A percentile compares a stretch with the other conserved stretches of the same genome.
These are phyloP conservation scores for Blastobotrys apis DNA, from an alignment of 1,139 yeast genomes.

Conservation along the genomic window DNA sequence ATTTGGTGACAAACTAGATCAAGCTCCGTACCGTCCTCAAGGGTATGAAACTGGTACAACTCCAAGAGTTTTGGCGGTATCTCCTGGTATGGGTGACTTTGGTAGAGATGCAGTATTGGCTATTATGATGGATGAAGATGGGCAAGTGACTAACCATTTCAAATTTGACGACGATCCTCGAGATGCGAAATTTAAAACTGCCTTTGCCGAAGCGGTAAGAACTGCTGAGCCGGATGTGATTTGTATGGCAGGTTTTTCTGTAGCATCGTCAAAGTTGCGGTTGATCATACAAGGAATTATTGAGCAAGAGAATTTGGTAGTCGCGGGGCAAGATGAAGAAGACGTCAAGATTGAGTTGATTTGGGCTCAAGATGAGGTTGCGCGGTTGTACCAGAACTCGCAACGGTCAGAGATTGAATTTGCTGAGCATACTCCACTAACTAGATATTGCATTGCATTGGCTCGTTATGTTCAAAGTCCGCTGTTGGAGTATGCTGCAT, in stretches of 20 bases:
- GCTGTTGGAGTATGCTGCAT: conserved; percentile 75
- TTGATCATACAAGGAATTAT: conserved; percentile 58
- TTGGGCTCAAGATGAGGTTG: conserved; percentile 93
- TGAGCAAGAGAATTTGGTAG: conserved; percentile 48
- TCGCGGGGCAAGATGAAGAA: conserved; percentile 39
- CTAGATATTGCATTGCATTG: conserved; percentile 82
- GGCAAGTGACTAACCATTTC: conserved; percentile 69
- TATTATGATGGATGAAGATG: conserved; percentile 70
- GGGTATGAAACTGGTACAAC: conserved; percentile 74
- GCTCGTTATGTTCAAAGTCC: conserved; percentile 93
- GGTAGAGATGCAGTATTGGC: conserved; percentile 84
- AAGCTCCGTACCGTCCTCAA: conserved; percentile 86
- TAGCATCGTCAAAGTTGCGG: conserved; percentile 59
- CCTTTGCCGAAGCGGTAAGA: conserved; percentile 52
- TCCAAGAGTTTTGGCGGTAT: conserved; percentile 76
- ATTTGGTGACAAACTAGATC: conserved; percentile 72
- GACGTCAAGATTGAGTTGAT: conserved; percentile 47
- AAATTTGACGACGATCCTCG: conserved; percentile 69
- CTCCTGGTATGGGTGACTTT: conserved; percentile 82
- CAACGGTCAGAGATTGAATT: conserved; percentile 71
- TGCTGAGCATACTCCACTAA: conserved; percentile 79
- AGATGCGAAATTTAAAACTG: conserved; percentile 52
- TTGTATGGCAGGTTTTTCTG: conserved; percentile 84
- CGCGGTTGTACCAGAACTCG: conserved; percentile 80
- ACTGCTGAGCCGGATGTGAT: conserved; percentile 75